phyloP scores from a whole-genome alignment of 345 rosid genomes.

The Reutealis trisperma region DNA sequence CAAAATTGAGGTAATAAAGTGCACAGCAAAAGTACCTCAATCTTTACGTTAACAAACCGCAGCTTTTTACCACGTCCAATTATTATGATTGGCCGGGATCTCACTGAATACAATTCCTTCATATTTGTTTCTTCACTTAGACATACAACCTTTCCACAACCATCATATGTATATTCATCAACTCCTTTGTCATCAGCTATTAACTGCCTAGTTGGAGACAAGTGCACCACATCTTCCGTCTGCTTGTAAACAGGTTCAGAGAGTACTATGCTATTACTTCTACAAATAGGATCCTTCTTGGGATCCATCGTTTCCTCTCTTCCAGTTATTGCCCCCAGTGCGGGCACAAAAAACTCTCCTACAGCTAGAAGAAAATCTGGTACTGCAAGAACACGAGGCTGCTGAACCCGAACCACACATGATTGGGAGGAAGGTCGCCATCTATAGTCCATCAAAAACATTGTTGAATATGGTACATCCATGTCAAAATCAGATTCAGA shows the following conservation, averaged over 20 bases:
- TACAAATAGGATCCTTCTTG: slow-evolving; percentile 82
- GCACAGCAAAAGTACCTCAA: slow-evolving; percentile 60
- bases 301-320: slow-evolving; percentile 93
- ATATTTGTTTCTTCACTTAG: slow-evolving; percentile 58
- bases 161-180: slow-evolving; percentile 86
- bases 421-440: slow-evolving; percentile 89
- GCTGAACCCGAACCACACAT: slow-evolving; percentile 82
- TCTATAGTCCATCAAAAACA: slow-evolving; percentile 96
- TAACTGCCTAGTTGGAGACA: slow-evolving; percentile 78
- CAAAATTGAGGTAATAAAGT: slow-evolving; percentile 10
- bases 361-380: slow-evolving; percentile 96
- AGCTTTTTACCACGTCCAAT: slow-evolving; percentile 90
- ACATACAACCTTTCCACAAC: slow-evolving; percentile 73
- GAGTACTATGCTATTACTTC: slow-evolving; percentile 67
- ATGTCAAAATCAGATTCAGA: slow-evolving; percentile 52
- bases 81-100: slow-evolving; percentile 72
- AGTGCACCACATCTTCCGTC: slow-evolving; percentile 72
- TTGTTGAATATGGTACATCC: slow-evolving; percentile 72
- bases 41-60: slow-evolving; percentile 83
- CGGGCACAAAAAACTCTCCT: slow-evolving; percentile 94
- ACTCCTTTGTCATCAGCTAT: slow-evolving; percentile 78
- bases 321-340: slow-evolving; percentile 84
- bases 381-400: slow-evolving; percentile 91
- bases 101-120: slow-evolving; percentile 47
- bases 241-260: slow-evolving; percentile 68